These are phyloP conservation scores for Venturiaceae sp. DNA, from an alignment of 2,329 filamentous ascomycete genomes.

Conservation along the genomic window DNA sequence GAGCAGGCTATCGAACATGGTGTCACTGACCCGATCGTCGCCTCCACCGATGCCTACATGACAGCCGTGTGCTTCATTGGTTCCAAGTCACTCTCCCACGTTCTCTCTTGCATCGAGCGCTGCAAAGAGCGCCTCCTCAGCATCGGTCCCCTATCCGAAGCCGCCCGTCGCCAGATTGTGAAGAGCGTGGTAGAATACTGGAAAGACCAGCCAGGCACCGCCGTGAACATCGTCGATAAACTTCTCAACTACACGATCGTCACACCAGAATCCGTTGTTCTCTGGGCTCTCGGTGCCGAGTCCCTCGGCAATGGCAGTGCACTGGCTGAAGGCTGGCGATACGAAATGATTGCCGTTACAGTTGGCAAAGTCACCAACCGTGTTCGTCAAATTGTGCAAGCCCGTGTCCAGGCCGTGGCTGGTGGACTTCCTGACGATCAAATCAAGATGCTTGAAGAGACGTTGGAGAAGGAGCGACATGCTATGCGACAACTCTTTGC, in stretches of 20 bases:
- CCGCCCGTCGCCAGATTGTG: constrained; percentile 79
- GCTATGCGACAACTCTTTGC: constrained; percentile 73
- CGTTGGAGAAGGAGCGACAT: constrained; percentile 57
- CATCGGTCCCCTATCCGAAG: constrained; percentile 64
- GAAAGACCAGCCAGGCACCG: constrained; percentile 84
- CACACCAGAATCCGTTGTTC: constrained; percentile 71
- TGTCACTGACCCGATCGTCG: constrained; percentile 63
- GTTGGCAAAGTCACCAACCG: constrained; percentile 83
- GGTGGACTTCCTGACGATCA: constrained; percentile 32
- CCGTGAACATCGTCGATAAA: constrained; percentile 89
- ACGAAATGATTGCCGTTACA: constrained; percentile 83
- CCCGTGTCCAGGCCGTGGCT: constrained; percentile 37
- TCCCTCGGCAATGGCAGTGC: constrained; percentile 53
- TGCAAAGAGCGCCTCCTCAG: constrained; percentile 81
- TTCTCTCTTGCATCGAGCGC: constrained; percentile 89
- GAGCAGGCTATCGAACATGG: constrained; percentile 61
- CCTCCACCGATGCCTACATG: constrained; percentile 89
- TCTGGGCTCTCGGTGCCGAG: constrained; percentile 71
- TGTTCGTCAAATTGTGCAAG: constrained; percentile 66
- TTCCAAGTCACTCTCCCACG: constrained; percentile 91
- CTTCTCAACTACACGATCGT: constrained; percentile 95
- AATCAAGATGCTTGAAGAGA: constrained; percentile 53
- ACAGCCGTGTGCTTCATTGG: constrained; percentile 90
- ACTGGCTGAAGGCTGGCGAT: constrained; percentile 67
- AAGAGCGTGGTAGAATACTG: constrained; percentile 87